Conservation (phyloP, 345 rosid species). For the Melaleuca alternifolia region DNA sequence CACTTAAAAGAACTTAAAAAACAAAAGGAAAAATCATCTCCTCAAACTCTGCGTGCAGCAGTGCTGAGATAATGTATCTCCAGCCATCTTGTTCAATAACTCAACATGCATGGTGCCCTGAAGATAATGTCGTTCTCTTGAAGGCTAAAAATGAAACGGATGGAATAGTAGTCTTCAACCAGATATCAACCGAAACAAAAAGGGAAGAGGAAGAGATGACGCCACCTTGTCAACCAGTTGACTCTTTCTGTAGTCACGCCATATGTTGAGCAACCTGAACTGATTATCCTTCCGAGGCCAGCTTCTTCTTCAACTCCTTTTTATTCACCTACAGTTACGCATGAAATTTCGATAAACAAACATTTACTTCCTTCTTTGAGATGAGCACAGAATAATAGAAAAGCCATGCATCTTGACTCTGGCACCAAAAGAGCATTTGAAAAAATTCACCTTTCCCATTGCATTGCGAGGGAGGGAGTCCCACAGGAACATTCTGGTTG, state of each 20-base stretch:
- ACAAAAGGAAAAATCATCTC: neutral
- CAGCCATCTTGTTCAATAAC: neutral
- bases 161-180: neutral
- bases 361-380: neutral
- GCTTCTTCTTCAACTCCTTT: conserved; percentile 68
- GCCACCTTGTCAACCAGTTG: neutral
- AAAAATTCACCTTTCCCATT: conserved; percentile 77
- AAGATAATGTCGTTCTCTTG: neutral
- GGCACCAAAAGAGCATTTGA: neutral
- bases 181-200: neutral
- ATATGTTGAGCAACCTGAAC: neutral
- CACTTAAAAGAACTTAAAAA: neutral
- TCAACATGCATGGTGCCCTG: neutral
- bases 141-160: neutral
- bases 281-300: conserved; percentile 26
- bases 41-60: neutral
- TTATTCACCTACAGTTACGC: conserved; percentile 66
- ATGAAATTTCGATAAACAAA: neutral
- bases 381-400: neutral
- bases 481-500: conserved; percentile 76
- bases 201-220: neutral
- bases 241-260: neutral
- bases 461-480: conserved; percentile 90
- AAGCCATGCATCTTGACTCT: neutral
- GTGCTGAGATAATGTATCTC: neutral